Base-by-base conservation (phyloP, 805 yeast species). In the Kazachstania africana region DNA sequence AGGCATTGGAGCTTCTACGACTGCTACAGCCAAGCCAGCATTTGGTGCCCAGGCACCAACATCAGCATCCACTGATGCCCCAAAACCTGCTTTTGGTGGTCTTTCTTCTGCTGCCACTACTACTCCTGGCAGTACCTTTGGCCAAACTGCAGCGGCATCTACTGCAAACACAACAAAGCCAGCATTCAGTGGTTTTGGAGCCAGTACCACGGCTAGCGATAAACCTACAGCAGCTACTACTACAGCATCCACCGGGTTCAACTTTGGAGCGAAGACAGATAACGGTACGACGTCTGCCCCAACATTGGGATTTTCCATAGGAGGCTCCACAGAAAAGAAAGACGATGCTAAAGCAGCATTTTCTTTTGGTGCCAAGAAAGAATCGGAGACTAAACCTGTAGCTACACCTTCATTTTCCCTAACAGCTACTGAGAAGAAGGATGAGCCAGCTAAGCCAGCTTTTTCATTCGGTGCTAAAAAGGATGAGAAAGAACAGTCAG, bases 391-490 rank as follows among this genome's bases (percentile, higher is more conserved):
- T 10, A 29, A 31, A 14, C 33, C 40, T 8, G 27, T 36, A 6
- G 28, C 29, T 23, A 30, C 26, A 6, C 27, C 38, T 14, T 33
- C 38, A 37, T 40, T 36, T 16, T 21, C 35, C 5, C 14, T 27
- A 6, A 6, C 27, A 6, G 15, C 14, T 16, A 24, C 24, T 12
- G 26, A 33, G 6, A 31, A 33, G 8, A 35, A 32, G 16, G 34
- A 30, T 14, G 41, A 40, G 24, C 25, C 35, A 14, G 12, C 37
- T 1, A 37, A 41, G 18, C 43, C 50, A n/a, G 31, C 46, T 2
- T 38, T 44, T 27, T 23, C 41, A 8, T 39, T 37, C 26, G 47
- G 45, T 6, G 24, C 36, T 4, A 31, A 34, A 14, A 36, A 37
- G 21, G 36, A 28, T 4, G 20, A 20, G 26, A 28, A 27, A 18